phyloP scores from a whole-genome alignment of 768 basidiomycete genomes.

The Cyclocybe aegerita region DNA sequence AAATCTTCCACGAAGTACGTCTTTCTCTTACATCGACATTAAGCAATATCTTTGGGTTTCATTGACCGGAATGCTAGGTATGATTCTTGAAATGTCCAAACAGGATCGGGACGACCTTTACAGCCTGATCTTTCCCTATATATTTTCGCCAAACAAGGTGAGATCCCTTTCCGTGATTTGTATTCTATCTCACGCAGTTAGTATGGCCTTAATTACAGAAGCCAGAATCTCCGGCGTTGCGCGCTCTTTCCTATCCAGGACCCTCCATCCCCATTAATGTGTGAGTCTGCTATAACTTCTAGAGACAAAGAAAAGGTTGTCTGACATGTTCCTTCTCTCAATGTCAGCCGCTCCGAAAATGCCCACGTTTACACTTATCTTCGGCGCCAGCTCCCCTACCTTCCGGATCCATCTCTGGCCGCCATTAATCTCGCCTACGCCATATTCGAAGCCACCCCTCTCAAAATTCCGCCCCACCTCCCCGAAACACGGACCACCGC shows the following conservation, averaged over 20 bases:
- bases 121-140: slow-evolving; percentile 21
- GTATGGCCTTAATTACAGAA: slow-evolving; percentile 1
- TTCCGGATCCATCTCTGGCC: slow-evolving; percentile 39
- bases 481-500: slow-evolving; percentile 48
- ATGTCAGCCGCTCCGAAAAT: neutral
- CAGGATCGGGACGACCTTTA: slow-evolving; percentile 40
- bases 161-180: slow-evolving; percentile 7
- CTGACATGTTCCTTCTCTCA: neutral
- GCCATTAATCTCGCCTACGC: slow-evolving; percentile 56
- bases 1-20: slow-evolving; percentile 38
- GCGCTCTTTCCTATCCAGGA: neutral
- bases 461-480: slow-evolving; percentile 49
- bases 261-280: no score
- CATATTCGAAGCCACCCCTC: slow-evolving; percentile 42
- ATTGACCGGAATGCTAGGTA: slow-evolving; percentile 17
- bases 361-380: slow-evolving; percentile 6
- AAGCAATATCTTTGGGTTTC: slow-evolving; percentile 12
- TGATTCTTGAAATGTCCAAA: slow-evolving; percentile 35
- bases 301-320: no score
- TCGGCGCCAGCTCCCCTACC: slow-evolving; percentile 12
- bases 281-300: no score
- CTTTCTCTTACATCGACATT: slow-evolving; percentile 5
- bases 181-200: slow-evolving; percentile 10
- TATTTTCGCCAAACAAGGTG: slow-evolving; percentile 19
- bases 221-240: neutral